These are phyloP conservation scores for Cubamyces sp. DNA, from an alignment of 768 basidiomycete genomes.

Conservation along the genomic window DNA sequence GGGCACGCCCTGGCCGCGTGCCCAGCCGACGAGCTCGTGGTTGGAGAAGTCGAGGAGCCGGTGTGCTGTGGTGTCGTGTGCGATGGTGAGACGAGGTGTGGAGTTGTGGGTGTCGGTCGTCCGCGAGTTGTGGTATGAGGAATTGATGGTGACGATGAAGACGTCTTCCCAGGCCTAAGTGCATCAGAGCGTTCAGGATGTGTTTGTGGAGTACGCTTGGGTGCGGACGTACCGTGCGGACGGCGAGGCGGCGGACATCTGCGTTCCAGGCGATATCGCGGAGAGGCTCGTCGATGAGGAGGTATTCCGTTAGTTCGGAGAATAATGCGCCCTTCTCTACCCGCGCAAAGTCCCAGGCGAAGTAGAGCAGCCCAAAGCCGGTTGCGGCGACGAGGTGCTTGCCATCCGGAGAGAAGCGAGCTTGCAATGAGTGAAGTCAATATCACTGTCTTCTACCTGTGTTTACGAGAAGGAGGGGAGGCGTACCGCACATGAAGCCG, in stretches of 20 bases:
- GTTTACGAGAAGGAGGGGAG: background rate
- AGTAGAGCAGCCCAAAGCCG: conserved; percentile 26
- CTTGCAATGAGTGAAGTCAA: background rate
- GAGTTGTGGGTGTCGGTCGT: no score
- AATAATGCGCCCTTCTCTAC: conserved; percentile 19
- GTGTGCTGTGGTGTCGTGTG: conserved; percentile 1
- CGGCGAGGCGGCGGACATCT: conserved; percentile 18
- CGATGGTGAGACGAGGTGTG: background rate
- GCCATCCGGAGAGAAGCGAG: conserved; percentile 31
- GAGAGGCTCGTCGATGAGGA: conserved; percentile 27
- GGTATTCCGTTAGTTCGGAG: conserved; percentile 21
- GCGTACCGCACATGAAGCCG: conserved; percentile 25
- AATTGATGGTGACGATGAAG: conserved; percentile 25
- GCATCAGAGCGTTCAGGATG: background rate
- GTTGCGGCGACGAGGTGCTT: conserved; percentile 28
- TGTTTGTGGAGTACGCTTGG: background rate
- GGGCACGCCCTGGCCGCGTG: conserved; percentile 9
- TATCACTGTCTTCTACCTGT: no score
- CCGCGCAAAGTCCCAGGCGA: conserved; percentile 27
- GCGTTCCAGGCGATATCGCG: conserved; percentile 28
- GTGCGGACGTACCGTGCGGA: conserved; percentile 25
- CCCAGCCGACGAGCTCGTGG: conserved; percentile 9
- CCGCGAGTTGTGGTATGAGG: conserved; percentile 14
- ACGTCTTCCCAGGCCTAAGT: conserved; percentile 28
- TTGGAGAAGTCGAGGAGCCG: conserved; percentile 28